Conservation (phyloP, 257 asterid species). For the Fraxinus quadrangulata region DNA sequence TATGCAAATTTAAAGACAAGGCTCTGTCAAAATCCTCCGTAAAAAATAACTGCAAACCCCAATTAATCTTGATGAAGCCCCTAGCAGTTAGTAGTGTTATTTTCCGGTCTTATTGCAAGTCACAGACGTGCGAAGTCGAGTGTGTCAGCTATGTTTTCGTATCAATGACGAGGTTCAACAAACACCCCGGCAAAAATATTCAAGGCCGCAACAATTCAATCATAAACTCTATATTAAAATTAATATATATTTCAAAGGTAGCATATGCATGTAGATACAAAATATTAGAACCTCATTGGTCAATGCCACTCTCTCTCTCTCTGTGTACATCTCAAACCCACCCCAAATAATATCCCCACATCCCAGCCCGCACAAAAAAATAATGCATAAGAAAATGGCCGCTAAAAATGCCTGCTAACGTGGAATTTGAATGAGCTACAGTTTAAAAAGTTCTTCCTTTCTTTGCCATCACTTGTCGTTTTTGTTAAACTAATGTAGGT, state of each 20-base stretch:
- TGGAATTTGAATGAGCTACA: not conserved
- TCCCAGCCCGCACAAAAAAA: not conserved
- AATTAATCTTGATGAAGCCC: too few species aligned
- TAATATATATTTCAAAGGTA: not conserved
- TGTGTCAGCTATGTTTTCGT: too few species aligned
- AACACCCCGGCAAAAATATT: not conserved
- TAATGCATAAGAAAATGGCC: not conserved
- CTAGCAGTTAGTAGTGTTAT: too few species aligned
- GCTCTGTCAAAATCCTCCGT: too few species aligned
- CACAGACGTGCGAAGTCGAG: too few species aligned
- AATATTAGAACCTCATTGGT: constrained; percentile 12
- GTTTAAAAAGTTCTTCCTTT: not conserved
- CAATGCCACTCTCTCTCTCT: not conserved
- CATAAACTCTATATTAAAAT: not conserved
- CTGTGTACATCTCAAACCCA: not conserved
- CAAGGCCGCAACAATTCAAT: not conserved
- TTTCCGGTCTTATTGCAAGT: too few species aligned
- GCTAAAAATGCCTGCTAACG: not conserved
- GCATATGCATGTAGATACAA: constrained; percentile 1
- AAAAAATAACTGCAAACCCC: too few species aligned
- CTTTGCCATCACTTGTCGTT: not conserved
- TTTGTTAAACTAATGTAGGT: not conserved
- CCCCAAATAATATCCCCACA: not conserved
- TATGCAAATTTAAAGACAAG: too few species aligned
- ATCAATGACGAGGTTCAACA: too few species aligned